These are phyloP conservation scores for Colletotrichum destructivum DNA, from an alignment of 2,329 filamentous ascomycete species.

Conservation along the genomic window DNA sequence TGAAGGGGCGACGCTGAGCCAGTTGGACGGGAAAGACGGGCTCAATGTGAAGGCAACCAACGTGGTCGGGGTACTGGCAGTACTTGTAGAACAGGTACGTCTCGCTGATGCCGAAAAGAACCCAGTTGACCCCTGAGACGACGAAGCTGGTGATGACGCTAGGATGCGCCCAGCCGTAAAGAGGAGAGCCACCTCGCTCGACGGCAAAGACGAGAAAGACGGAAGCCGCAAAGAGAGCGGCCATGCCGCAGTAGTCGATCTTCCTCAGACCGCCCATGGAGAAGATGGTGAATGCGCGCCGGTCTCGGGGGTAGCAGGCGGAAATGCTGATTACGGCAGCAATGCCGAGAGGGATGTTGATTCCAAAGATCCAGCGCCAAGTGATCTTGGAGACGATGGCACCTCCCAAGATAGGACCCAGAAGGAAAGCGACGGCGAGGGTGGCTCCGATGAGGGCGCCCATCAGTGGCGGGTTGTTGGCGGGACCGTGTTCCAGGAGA, in stretches of 20 bases:
- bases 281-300: conserved; percentile 51
- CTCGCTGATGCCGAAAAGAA: conserved; percentile 68
- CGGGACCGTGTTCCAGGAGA: conserved; percentile 70
- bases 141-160: conserved; percentile 65
- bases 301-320: conserved; percentile 61
- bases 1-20: conserved; percentile 64
- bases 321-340: conserved; percentile 63
- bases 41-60: conserved; percentile 55
- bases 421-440: conserved; percentile 70
- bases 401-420: conserved; percentile 72
- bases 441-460: conserved; percentile 70
- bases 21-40: conserved; percentile 70
- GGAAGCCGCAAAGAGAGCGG: conserved; percentile 66
- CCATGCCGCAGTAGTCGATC: conserved; percentile 68
- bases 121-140: conserved; percentile 63
- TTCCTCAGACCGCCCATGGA: conserved; percentile 60
- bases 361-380: conserved; percentile 74
- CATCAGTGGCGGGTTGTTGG: conserved; percentile 66
- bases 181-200: conserved; percentile 69
- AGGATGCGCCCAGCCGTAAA: conserved; percentile 66
- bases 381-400: conserved; percentile 66
- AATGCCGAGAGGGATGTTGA: conserved; percentile 71
- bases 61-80: conserved; percentile 27
- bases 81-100: conserved; percentile 48
- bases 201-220: conserved; percentile 70